Percentiles rank a stretch among this genome's conserved stretches.
phyloP scores from a whole-genome alignment of 768 basidiomycete genomes.

The Lenzites betulinus region DNA sequence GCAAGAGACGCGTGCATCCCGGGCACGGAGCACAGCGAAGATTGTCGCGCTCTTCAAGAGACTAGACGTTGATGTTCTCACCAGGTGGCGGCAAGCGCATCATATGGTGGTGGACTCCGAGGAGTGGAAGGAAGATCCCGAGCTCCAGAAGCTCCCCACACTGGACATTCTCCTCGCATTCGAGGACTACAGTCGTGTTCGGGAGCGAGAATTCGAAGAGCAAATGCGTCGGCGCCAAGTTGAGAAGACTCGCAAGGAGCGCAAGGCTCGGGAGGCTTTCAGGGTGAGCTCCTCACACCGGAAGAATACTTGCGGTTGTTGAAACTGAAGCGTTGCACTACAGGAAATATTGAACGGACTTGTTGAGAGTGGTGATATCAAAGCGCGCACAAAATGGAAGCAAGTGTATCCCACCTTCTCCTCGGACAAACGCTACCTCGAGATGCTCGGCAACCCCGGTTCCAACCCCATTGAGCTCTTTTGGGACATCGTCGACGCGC shows the following conservation, averaged over 20 bases:
- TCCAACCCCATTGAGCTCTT: constrained; percentile 96
- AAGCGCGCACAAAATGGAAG: constrained; percentile 90
- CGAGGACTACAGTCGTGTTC: constrained; percentile 89
- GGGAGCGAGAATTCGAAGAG: constrained; percentile 91
- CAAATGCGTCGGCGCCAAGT: constrained; percentile 78
- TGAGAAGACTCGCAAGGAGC: constrained; percentile 79
- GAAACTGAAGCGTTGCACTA: constrained; percentile 1
- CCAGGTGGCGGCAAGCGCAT: constrained; percentile 88
- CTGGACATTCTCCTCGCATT: constrained; percentile 92
- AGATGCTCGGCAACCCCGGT: constrained; percentile 89
- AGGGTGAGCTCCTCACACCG: constrained; percentile 48
- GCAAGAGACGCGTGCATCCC: constrained; percentile 79
- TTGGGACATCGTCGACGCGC: constrained; percentile 88
- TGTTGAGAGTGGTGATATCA: constrained; percentile 65
- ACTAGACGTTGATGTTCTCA: constrained; percentile 89
- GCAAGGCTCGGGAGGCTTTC: constrained; percentile 92
- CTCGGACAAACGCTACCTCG: constrained; percentile 80
- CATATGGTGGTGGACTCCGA: constrained; percentile 73
- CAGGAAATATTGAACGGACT: constrained; percentile 75
- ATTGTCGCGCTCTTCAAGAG: constrained; percentile 84
- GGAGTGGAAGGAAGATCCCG: constrained; percentile 75
- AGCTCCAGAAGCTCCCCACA: constrained; percentile 81
- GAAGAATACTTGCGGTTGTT: too few species aligned
- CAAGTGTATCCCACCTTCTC: constrained; percentile 77
- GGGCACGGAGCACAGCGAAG: constrained; percentile 78